phyloP scores from a whole-genome alignment of 805 yeast species.

The Wickerhamomyces sydowiorum region DNA sequence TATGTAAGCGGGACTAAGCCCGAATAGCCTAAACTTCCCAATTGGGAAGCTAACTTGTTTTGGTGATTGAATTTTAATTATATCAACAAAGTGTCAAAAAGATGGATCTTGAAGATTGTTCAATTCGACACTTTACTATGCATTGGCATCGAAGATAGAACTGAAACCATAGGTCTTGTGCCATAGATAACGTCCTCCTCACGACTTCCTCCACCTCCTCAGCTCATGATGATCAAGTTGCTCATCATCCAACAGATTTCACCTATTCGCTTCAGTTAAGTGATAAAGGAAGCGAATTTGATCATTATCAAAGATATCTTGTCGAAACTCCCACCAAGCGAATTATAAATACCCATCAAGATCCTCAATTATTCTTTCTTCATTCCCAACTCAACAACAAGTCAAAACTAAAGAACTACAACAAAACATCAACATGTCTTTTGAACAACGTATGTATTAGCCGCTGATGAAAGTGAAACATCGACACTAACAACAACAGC shows the following conservation, averaged over 20 bases:
- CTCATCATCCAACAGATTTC: not conserved
- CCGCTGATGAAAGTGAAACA: not conserved
- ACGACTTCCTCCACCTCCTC: too few relatives aligned
- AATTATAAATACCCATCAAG: not conserved
- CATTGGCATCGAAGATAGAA: too few relatives aligned
- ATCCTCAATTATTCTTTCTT: not conserved
- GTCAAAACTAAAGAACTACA: not conserved
- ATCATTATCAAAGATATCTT: slow-evolving; percentile 4
- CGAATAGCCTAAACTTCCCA: not conserved
- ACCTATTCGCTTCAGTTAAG: slow-evolving; percentile 11
- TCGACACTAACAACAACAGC: slow-evolving; percentile 9
- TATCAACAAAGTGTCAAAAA: too few relatives aligned
- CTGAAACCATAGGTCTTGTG: too few relatives aligned
- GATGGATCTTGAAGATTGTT: too few relatives aligned
- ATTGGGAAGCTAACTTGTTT: not conserved
- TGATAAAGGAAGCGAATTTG: slow-evolving; percentile 24
- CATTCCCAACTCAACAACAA: not conserved
- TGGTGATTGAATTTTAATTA: not conserved
- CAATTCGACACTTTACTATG: too few relatives aligned
- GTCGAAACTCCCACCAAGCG: not conserved
- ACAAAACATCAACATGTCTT: not conserved
- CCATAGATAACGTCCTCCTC: too few relatives aligned
- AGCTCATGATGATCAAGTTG: not conserved
- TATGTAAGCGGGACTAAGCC: too few relatives aligned
- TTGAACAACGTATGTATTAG: not conserved